Conservation (phyloP, 2,329 filamentous ascomycete species). For the Penicillium palitans region DNA sequence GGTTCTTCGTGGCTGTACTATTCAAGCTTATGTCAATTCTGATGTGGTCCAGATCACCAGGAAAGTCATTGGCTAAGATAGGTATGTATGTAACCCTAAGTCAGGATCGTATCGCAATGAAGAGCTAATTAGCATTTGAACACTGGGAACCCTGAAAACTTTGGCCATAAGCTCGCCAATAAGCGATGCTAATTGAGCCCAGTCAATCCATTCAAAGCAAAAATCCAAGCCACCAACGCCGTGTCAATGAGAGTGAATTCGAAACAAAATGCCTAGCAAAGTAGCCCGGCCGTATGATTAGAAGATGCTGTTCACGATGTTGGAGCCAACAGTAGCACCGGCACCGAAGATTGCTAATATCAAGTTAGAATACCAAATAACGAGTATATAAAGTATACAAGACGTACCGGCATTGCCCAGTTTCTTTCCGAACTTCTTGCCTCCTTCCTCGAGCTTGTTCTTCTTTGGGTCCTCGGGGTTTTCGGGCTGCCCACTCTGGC, state of each 20-base stretch:
- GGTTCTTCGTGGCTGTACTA: too few relatives aligned
- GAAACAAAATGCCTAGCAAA: slow-evolving; percentile 1
- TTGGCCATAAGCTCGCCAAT: background rate
- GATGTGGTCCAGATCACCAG: too few relatives aligned
- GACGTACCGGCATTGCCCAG: slow-evolving; percentile 65
- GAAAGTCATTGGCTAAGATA: background rate
- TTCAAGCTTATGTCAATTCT: too few relatives aligned
- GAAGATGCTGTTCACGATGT: slow-evolving; percentile 89
- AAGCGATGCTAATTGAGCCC: background rate
- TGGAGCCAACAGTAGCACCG: slow-evolving; percentile 84
- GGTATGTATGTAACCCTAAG: background rate
- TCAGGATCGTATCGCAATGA: background rate
- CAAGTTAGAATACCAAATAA: slow-evolving; percentile 20
- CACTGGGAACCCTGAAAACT: too few relatives aligned
- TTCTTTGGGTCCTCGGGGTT: slow-evolving; percentile 46
- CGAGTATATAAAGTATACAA: background rate
- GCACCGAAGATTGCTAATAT: slow-evolving; percentile 80
- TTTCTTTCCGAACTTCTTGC: slow-evolving; percentile 98
- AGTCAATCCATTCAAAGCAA: slow-evolving; percentile 9
- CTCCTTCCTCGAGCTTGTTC: slow-evolving; percentile 69
- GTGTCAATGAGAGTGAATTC: slow-evolving; percentile 27
- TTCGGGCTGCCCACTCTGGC: slow-evolving; percentile 53
- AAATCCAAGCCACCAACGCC: slow-evolving; percentile 37
- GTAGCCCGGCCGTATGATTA: slow-evolving; percentile 45
- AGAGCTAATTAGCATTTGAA: background rate